Percentiles rank a stretch among this genome's conserved stretches.
phyloP scores from a whole-genome alignment of 176 grass and related monocot genomes.

The Juncus inflexus region DNA sequence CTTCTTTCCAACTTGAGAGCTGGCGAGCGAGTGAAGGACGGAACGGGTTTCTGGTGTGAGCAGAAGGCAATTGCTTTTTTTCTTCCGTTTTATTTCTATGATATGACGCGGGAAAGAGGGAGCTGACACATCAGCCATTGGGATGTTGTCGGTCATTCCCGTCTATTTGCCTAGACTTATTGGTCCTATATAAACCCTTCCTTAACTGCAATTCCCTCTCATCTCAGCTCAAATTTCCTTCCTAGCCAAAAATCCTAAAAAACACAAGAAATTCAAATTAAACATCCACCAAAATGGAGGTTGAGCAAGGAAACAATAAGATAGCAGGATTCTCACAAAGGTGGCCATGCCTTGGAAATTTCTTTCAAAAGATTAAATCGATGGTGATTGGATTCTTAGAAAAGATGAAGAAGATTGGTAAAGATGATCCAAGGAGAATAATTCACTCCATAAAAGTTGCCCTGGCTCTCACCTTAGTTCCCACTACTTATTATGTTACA shows the following conservation, averaged over 20 bases:
- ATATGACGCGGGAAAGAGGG: too few species aligned
- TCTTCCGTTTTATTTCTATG: too few species aligned
- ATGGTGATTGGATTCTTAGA: slow-evolving; percentile 7
- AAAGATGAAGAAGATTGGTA: slow-evolving; percentile 47
- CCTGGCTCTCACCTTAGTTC: slow-evolving; percentile 54
- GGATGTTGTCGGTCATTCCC: too few species aligned
- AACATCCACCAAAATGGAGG: slow-evolving; percentile 31
- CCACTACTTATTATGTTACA: slow-evolving; percentile 53
- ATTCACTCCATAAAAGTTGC: slow-evolving; percentile 59
- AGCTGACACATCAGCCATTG: too few species aligned
- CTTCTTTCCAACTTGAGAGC: too few species aligned
- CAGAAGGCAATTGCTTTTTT: too few species aligned
- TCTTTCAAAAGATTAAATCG: background rate
- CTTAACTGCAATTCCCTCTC: slow-evolving; percentile 5
- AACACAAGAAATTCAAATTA: background rate
- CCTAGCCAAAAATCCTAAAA: background rate
- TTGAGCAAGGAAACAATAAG: slow-evolving; percentile 3
- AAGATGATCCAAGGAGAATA: slow-evolving; percentile 47
- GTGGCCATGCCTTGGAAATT: slow-evolving; percentile 25
- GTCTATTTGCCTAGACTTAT: too few species aligned
- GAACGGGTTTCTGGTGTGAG: too few species aligned
- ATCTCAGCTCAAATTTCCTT: slow-evolving; percentile 22
- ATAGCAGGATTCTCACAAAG: too few species aligned
- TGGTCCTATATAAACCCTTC: slow-evolving; percentile 42
- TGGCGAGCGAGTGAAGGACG: too few species aligned